phyloP scores from a whole-genome alignment of 2,329 filamentous ascomycete species.

The Claviceps citrina region DNA sequence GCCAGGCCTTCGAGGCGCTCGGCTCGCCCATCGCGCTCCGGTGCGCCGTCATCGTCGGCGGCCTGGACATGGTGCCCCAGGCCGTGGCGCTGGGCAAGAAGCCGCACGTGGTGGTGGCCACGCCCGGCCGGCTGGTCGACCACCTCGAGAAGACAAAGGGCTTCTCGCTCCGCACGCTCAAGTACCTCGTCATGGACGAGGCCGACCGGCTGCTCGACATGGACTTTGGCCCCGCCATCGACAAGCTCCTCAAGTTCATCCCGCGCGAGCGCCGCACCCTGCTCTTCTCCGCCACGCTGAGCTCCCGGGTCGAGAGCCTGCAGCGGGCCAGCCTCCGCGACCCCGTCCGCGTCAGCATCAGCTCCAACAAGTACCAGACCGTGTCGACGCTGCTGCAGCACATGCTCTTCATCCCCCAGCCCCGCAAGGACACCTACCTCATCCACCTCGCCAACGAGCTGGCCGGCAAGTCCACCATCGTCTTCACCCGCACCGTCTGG shows the following conservation, averaged over 20 bases:
- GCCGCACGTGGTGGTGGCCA: constrained; percentile 85
- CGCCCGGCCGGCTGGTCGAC: constrained; percentile 75
- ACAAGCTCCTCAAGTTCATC: constrained; percentile 83
- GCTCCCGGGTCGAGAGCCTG: constrained; percentile 79
- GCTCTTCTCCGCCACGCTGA: constrained; percentile 90
- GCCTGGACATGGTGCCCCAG: constrained; percentile 90
- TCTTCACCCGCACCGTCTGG: constrained; percentile 85
- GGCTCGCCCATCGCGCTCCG: constrained; percentile 78
- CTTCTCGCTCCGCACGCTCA: constrained; percentile 67
- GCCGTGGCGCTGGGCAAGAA: constrained; percentile 87
- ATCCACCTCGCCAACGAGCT: constrained; percentile 77
- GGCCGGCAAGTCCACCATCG: constrained; percentile 69
- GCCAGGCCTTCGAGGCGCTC: constrained; percentile 72
- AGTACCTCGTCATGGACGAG: constrained; percentile 90
- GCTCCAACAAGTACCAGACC: constrained; percentile 73
- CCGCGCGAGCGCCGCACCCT: constrained; percentile 66
- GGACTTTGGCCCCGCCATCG: constrained; percentile 82
- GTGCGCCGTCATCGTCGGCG: constrained; percentile 75
- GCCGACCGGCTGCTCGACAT: constrained; percentile 84
- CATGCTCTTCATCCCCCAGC: constrained; percentile 74
- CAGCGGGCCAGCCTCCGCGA: constrained; percentile 80
- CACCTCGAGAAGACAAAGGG: constrained; percentile 95
- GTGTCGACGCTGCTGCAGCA: constrained; percentile 77
- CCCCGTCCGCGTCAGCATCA: constrained; percentile 70
- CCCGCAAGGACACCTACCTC: constrained; percentile 79